Conservation (phyloP, 805 yeast genomes). For the Metschnikowia dekortorum region DNA sequence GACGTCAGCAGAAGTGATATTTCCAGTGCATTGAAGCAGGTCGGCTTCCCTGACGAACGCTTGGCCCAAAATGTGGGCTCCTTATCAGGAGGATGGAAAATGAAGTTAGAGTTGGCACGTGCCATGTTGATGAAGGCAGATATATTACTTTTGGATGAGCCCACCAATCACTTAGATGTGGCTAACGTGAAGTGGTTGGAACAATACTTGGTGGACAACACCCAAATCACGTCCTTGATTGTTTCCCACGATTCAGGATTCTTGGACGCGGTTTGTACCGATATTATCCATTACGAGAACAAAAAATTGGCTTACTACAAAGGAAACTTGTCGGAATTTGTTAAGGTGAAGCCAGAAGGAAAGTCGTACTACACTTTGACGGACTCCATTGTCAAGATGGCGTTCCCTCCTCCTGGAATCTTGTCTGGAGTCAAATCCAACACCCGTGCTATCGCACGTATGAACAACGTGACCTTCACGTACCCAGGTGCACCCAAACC, state of each 20-base stretch:
- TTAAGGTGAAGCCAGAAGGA: conserved; percentile 90
- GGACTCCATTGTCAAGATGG: conserved; percentile 91
- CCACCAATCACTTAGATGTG: conserved; percentile 97
- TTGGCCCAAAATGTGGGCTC: conserved; percentile 90
- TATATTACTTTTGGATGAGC: conserved; percentile 91
- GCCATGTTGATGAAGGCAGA: conserved; percentile 98
- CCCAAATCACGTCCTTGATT: conserved; percentile 87
- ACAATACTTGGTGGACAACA: conserved; percentile 76
- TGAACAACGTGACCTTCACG: conserved; percentile 78
- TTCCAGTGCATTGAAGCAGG: conserved; percentile 68
- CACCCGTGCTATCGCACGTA: conserved; percentile 88
- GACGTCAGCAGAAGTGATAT: conserved; percentile 65
- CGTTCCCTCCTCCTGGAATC: conserved; percentile 97
- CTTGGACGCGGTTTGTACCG: conserved; percentile 93
- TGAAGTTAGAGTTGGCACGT: conserved; percentile 97
- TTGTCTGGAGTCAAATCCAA: conserved; percentile 94
- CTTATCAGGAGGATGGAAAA: conserved; percentile 98
- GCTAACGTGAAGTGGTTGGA: conserved; percentile 90
- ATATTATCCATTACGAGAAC: conserved; percentile 92
- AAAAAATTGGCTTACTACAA: conserved; percentile 92
- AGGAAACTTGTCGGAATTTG: conserved; percentile 92
- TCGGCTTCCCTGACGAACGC: conserved; percentile 90
- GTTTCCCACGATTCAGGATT: conserved; percentile 98
- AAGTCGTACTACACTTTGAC: conserved; percentile 92
- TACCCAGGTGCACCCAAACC: conserved; percentile 91